Percentiles rank a stretch among this genome's conserved stretches.
These are phyloP conservation scores for Aquilaria sinensis DNA, from an alignment of 345 rosid genomes.

Conservation along the genomic window DNA sequence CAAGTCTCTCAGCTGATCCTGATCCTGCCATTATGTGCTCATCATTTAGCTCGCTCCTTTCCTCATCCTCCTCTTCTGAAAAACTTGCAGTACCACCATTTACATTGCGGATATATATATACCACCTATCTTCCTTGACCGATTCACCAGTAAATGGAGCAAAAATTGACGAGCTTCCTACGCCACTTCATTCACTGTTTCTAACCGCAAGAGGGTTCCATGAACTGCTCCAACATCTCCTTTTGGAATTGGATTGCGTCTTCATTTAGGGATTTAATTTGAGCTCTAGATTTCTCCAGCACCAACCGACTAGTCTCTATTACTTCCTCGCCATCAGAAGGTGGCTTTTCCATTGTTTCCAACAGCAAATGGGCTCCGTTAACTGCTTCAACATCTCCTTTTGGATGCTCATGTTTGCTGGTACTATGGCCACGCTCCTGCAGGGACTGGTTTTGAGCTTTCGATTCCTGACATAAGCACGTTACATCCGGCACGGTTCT, in stretches of 20 bases:
- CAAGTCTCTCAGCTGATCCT: conserved; percentile 48
- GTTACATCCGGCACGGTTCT: conserved; percentile 66
- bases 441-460: conserved; percentile 23
- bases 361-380: conserved; percentile 50
- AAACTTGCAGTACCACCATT: background rate
- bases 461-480: conserved; percentile 49
- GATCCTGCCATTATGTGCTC: conserved; percentile 47
- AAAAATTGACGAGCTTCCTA: too few species aligned
- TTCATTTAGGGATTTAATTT: conserved; percentile 53
- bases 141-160: too few species aligned
- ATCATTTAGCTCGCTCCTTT: conserved; percentile 34
- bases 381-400: conserved; percentile 45
- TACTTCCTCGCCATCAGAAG: conserved; percentile 47
- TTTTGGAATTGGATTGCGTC: conserved; percentile 42
- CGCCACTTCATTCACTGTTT: too few species aligned
- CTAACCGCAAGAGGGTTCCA: too few species aligned
- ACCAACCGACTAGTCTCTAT: conserved; percentile 56
- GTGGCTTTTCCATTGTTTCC: conserved; percentile 61
- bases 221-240: background rate
- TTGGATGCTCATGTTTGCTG: too few species aligned
- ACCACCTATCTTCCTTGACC: too few species aligned
- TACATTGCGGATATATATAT: too few species aligned
- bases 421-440: too few species aligned
- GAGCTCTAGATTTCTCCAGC: conserved; percentile 63
- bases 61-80: conserved; percentile 18